Evolutionary conservation across 148 eudicot species (phyloP), one percentile per base, ranked within the genome.

Genomic region (Polygonum maritimum): DNA sequence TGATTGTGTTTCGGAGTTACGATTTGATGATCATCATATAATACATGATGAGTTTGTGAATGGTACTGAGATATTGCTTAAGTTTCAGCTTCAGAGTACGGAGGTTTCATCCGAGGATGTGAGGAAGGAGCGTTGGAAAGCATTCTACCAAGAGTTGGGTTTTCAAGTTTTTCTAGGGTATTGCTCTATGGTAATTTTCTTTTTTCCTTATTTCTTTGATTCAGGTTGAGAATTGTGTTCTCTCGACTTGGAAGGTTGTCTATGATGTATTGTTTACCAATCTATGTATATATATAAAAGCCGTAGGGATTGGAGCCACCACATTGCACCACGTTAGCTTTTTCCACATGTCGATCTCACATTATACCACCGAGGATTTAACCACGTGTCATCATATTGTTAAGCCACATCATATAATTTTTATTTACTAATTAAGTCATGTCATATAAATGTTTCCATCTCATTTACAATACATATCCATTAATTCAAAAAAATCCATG

Each of bases 221-320:
- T 54, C 60, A 51, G 57, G 57, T 11, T 51, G 60, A 54, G 26
- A 18, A n/a, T 18, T n/a, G 2, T 22, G 0, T 54, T n/a, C 19
- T 54, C 74, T 84, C 90, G 44, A 91, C 94, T n/a, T 87, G 86
- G 80, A 90, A 85, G 84, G 83, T 82, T 85, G 91, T 92, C 54
- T 92, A 89, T 86, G 98, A 94, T 79, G 88, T 84, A 51, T 92
- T 92, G 83, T 94, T 94, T 76, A 75, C 81, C 19, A 80, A 81
- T 74, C n/a, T n/a, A n/a, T n/a, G n/a, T n/a, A n/a, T n/a, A n/a
- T n/a, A n/a, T n/a, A n/a, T n/a, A n/a, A n/a, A n/a, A n/a, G n/a
- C n/a, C n/a, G n/a, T n/a, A n/a, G n/a, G n/a, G n/a, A n/a, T n/a
- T n/a, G n/a, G n/a, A n/a, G n/a, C n/a, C n/a, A n/a, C n/a, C n/a